Conservation (phyloP, 2,329 filamentous ascomycete genomes). For the Alternaria sp. region DNA sequence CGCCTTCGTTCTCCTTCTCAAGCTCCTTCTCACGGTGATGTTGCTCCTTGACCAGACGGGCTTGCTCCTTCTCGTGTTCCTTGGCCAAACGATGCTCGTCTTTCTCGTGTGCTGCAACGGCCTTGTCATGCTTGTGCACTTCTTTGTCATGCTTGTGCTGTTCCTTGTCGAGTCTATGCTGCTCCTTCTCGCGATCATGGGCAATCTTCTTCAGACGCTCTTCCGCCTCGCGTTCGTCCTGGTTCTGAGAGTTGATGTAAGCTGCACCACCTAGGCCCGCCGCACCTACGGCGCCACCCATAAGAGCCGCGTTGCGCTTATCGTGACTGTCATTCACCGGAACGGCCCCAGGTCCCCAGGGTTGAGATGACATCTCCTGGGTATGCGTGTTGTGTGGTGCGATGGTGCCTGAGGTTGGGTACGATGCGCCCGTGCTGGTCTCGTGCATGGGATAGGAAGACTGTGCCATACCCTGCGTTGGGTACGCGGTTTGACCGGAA, state of each 20-base stretch:
- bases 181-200: slow-evolving; percentile 24
- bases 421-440: slow-evolving; percentile 2
- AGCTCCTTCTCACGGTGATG: slow-evolving; percentile 22
- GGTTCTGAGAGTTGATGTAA: slow-evolving; percentile 37
- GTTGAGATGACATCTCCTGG: slow-evolving; percentile 27
- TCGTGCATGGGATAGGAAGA: slow-evolving; percentile 12
- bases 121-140: slow-evolving; percentile 4
- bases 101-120: slow-evolving; percentile 31
- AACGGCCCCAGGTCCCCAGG: slow-evolving; percentile 27
- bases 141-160: slow-evolving; percentile 32
- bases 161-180: slow-evolving; percentile 25
- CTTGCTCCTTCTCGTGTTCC: slow-evolving; percentile 18
- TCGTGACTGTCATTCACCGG: slow-evolving; percentile 27
- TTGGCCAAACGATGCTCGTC: slow-evolving; percentile 9
- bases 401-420: slow-evolving; percentile 14
- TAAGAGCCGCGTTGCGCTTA: slow-evolving; percentile 35
- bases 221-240: slow-evolving; percentile 41
- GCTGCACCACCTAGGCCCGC: slow-evolving; percentile 37
- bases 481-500: slow-evolving; percentile 9
- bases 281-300: slow-evolving; percentile 27
- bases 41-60: slow-evolving; percentile 23
- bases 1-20: slow-evolving; percentile 29
- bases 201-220: slow-evolving; percentile 27
- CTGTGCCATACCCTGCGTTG: not conserved
- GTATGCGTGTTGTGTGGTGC: slow-evolving; percentile 25